Percentiles rank a stretch among this genome's conserved stretches.
Evolutionary conservation across 2,329 filamentous ascomycete species (phyloP).

Genomic region (Thielaviopsis punctulata): DNA sequence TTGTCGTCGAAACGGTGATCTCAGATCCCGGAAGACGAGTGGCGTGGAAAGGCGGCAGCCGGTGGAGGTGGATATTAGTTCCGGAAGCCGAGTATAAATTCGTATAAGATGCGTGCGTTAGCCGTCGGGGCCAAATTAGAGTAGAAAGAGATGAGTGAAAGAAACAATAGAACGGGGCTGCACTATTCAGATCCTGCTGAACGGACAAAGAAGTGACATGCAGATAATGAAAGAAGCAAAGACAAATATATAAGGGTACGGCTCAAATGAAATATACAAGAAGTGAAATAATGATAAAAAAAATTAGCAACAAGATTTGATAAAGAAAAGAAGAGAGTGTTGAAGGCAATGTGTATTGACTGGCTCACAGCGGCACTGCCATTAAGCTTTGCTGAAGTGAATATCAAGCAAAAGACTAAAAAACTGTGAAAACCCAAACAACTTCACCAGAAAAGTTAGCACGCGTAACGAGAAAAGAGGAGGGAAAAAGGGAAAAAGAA

Average conservation of each 20-base stretch:
- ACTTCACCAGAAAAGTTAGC: not conserved
- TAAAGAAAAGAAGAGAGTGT: not conserved
- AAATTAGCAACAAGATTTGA: constrained; percentile 14
- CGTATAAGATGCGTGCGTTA: not conserved
- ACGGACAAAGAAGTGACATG: constrained; percentile 18
- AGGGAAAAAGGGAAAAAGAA: constrained; percentile 13
- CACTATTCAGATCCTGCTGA: constrained; percentile 39
- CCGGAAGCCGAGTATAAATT: not conserved
- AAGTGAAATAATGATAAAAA: constrained; percentile 11
- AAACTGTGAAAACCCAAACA: constrained; percentile 3
- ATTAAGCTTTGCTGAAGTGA: not conserved
- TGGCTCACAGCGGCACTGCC: not conserved
- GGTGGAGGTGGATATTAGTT: not conserved
- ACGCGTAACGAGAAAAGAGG: constrained; percentile 3
- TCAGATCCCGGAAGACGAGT: constrained; percentile 3
- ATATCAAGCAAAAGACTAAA: not conserved
- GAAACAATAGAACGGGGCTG: not conserved
- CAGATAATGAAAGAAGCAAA: constrained; percentile 7
- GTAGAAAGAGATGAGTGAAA: not conserved
- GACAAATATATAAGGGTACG: constrained; percentile 15
- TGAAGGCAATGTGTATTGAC: not conserved
- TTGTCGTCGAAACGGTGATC: not conserved
- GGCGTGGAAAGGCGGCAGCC: not conserved
- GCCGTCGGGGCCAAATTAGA: constrained; percentile 6
- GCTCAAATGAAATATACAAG: not conserved